Percentiles rank a stretch among this genome's conserved stretches.
phyloP scores from a whole-genome alignment of 495 filamentous ascomycete genomes.

The Delitschia confertaspora region DNA sequence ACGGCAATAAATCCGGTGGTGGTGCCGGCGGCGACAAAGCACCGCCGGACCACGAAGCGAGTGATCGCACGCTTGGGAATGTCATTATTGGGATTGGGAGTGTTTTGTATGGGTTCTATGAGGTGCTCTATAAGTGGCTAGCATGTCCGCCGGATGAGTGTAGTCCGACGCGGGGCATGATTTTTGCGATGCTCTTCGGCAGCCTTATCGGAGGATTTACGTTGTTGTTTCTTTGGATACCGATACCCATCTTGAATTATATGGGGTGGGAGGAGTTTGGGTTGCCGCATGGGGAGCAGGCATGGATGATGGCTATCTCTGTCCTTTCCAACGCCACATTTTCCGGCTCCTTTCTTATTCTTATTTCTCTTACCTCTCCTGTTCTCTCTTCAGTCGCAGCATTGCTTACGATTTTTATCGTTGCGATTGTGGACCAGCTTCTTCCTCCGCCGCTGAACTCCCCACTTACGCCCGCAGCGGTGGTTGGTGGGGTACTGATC shows the following conservation, averaged over 20 bases:
- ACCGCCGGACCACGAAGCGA: conserved; percentile 42
- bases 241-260: conserved; percentile 72
- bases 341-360: conserved; percentile 83
- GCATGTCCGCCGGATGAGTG: conserved; percentile 89
- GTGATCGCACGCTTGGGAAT: conserved; percentile 67
- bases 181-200: conserved; percentile 88
- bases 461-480: conserved; percentile 61
- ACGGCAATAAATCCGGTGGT: conserved; percentile 45
- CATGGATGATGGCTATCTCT: conserved; percentile 68
- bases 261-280: conserved; percentile 73
- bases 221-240: conserved; percentile 81
- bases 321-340: conserved; percentile 82
- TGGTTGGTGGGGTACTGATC: conserved; percentile 78
- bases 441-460: conserved; percentile 55
- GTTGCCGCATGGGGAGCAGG: conserved; percentile 64
- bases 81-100: conserved; percentile 88
- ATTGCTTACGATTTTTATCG: conserved; percentile 90
- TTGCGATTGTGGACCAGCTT: conserved; percentile 83
- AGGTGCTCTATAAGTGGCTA: conserved; percentile 86
- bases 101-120: conserved; percentile 91
- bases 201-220: conserved; percentile 80
- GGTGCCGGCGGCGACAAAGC: conserved; percentile 37
- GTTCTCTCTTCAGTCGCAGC: conserved; percentile 87
- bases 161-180: conserved; percentile 68
- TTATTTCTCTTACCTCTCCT: conserved; percentile 86